A percentile compares a stretch with the other conserved stretches of the same genome.
These are phyloP conservation scores for Penicillium sp. DNA, from an alignment of 2,329 filamentous ascomycete genomes.

Conservation along the genomic window DNA sequence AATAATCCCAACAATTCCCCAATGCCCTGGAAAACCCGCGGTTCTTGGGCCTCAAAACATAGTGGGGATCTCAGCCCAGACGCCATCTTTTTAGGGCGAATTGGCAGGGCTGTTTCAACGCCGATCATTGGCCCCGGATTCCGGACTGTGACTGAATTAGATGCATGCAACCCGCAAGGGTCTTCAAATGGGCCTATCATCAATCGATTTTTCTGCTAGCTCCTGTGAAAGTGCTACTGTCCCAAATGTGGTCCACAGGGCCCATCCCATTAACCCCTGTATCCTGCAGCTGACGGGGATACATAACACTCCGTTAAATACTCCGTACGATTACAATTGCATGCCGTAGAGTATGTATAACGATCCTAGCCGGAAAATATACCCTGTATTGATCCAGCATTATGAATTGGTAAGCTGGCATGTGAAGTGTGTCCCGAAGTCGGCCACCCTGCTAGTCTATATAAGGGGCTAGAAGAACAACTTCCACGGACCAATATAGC, in stretches of 20 bases:
- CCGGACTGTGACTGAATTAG: not conserved
- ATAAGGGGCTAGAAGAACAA: not conserved
- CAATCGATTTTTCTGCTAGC: not conserved
- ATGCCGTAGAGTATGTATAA: not conserved
- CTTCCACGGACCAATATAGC: not conserved
- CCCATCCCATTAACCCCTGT: not conserved
- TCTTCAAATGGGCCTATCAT: conserved; percentile 3
- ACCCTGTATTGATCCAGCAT: not conserved
- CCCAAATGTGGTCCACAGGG: not conserved
- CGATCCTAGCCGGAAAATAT: not conserved
- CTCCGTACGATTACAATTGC: not conserved
- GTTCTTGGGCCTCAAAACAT: conserved; percentile 1
- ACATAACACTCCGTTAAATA: not conserved
- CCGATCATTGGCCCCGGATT: not conserved
- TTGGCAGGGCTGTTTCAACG: not conserved
- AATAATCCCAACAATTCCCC: too few relatives aligned
- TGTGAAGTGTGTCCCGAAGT: not conserved
- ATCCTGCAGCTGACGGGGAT: not conserved
- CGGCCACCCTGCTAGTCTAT: not conserved
- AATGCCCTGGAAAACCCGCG: not conserved
- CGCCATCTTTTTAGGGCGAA: not conserved
- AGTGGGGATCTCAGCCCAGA: conserved; percentile 3
- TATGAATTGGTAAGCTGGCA: not conserved
- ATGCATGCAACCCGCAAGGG: conserved; percentile 6
- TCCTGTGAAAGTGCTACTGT: not conserved